Evolutionary conservation across 225 moss, liverwort and hornwort species (phyloP).

Genomic region (Marchantia polymorpha): DNA sequence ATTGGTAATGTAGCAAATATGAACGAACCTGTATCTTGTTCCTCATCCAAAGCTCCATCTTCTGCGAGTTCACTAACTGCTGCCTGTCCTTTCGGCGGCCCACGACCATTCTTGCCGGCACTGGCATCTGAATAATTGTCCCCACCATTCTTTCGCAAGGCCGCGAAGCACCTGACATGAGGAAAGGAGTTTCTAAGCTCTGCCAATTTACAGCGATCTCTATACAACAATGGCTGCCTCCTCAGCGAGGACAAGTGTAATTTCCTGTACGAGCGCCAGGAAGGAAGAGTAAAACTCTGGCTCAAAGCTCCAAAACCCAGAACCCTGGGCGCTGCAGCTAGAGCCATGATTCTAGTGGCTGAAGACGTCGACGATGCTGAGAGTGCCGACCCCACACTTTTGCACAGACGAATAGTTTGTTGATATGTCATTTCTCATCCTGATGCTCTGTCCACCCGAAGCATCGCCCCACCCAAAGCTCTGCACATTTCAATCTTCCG

Average conservation of each 20-base stretch:
- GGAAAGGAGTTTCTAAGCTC: slow-evolving; percentile 6
- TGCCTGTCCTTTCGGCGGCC: slow-evolving; percentile 3
- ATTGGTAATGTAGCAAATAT: background rate
- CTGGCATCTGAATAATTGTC: slow-evolving; percentile 20
- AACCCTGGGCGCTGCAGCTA: slow-evolving; percentile 24
- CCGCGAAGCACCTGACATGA: slow-evolving; percentile 25
- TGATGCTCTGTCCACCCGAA: background rate
- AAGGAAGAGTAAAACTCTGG: background rate
- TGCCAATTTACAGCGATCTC: slow-evolving; percentile 5
- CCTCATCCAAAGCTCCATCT: slow-evolving; percentile 27
- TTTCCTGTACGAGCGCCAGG: slow-evolving; percentile 19
- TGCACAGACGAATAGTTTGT: slow-evolving; percentile 19
- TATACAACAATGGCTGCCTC: slow-evolving; percentile 9
- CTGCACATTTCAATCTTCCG: background rate
- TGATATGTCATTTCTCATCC: slow-evolving; percentile 37
- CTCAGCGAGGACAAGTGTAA: slow-evolving; percentile 15
- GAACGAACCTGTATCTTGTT: slow-evolving; percentile 24
- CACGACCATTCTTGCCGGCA: slow-evolving; percentile 17
- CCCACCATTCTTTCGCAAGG: slow-evolving; percentile 16
- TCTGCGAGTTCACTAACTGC: slow-evolving; percentile 20
- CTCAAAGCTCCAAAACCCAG: slow-evolving; percentile 7
- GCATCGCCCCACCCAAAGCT: background rate
- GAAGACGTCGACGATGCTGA: slow-evolving; percentile 11
- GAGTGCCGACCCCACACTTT: slow-evolving; percentile 21
- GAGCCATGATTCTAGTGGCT: slow-evolving; percentile 22